Conservation (phyloP, 768 basidiomycete species). For the Leucosporidium yakuticum region DNA sequence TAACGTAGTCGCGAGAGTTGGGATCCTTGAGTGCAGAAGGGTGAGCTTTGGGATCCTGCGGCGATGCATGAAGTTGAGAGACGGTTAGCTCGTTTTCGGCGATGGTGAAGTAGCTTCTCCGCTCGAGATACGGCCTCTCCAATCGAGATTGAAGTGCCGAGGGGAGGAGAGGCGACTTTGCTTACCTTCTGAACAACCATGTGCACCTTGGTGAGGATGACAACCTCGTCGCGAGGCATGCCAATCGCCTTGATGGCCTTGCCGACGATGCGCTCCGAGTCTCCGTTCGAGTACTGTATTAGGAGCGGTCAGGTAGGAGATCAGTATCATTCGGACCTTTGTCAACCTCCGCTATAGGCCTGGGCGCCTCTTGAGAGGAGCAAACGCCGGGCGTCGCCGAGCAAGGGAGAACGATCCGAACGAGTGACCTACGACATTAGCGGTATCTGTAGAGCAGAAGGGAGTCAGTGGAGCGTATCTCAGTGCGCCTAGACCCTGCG, state of each 20-base stretch:
- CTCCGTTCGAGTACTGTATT: slow-evolving; percentile 55
- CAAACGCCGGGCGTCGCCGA: slow-evolving; percentile 41
- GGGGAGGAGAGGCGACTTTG: too few species aligned
- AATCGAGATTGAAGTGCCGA: too few species aligned
- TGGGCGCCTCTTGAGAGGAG: background rate
- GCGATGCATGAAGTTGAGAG: background rate
- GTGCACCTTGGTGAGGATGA: slow-evolving; percentile 66
- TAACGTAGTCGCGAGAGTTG: slow-evolving; percentile 50
- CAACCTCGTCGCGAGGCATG: slow-evolving; percentile 67
- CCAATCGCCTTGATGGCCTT: slow-evolving; percentile 63
- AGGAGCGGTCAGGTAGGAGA: too few species aligned
- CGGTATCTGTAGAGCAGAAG: too few species aligned
- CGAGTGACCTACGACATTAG: background rate
- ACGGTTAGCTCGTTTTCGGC: too few species aligned
- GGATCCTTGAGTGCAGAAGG: slow-evolving; percentile 11
- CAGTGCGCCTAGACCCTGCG: background rate
- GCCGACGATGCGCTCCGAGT: slow-evolving; percentile 62
- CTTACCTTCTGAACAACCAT: background rate
- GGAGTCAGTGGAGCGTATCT: background rate
- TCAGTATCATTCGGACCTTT: background rate
- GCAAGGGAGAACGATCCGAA: background rate
- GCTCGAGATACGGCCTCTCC: too few species aligned
- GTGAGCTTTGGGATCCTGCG: slow-evolving; percentile 7
- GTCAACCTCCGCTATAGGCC: too few species aligned
- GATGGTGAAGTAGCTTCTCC: too few species aligned